These are phyloP conservation scores for Pythium periplocum DNA, from an alignment of 352 stramenopile species.

Conservation along the genomic window DNA sequence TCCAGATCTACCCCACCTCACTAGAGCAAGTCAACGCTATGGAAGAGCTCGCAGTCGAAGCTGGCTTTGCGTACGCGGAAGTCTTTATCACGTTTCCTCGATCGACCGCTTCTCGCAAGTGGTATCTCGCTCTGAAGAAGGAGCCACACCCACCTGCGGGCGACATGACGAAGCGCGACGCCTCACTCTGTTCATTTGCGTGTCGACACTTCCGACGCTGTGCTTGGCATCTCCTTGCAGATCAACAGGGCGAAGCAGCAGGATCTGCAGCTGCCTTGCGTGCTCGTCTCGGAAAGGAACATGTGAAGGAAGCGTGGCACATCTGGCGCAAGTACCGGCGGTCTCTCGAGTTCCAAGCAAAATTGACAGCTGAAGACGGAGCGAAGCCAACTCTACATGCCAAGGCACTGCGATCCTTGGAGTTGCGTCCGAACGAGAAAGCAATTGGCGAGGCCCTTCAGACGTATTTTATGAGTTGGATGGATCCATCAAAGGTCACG, in stretches of 20 bases:
- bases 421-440: slow-evolving; percentile 61
- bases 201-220: slow-evolving; percentile 50
- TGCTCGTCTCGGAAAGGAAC: slow-evolving; percentile 47
- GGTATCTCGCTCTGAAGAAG: slow-evolving; percentile 38
- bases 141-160: slow-evolving; percentile 6
- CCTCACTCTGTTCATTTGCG: slow-evolving; percentile 44
- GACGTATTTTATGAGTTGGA: slow-evolving; percentile 21
- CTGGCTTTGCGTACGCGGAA: slow-evolving; percentile 47
- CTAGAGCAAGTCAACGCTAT: slow-evolving; percentile 52
- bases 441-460: slow-evolving; percentile 43
- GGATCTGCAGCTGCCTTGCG: slow-evolving; percentile 13
- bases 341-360: neutral
- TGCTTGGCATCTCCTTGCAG: slow-evolving; percentile 46
- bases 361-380: neutral
- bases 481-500: slow-evolving; percentile 17
- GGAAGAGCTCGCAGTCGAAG: slow-evolving; percentile 36
- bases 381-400: slow-evolving; percentile 16
- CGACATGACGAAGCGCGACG: neutral
- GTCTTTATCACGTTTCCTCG: slow-evolving; percentile 71
- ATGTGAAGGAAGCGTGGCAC: slow-evolving; percentile 67
- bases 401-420: slow-evolving; percentile 51
- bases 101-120: slow-evolving; percentile 63
- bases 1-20: slow-evolving; percentile 66
- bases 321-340: slow-evolving; percentile 66
- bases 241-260: neutral